These are phyloP conservation scores for Spergularia azorica DNA, from an alignment of 179 eudicot species.

Conservation along the genomic window DNA sequence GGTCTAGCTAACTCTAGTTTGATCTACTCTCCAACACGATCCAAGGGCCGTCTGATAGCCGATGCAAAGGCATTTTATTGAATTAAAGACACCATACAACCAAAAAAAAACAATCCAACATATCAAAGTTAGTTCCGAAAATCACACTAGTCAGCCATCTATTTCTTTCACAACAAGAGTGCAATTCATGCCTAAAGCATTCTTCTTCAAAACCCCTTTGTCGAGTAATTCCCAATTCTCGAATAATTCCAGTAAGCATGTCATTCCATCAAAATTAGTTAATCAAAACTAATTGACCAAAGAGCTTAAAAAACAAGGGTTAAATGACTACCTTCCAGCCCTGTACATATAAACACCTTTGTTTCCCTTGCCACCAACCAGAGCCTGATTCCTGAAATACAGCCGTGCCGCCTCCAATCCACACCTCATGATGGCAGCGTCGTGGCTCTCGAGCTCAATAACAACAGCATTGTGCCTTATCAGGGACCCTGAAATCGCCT, in stretches of 20 bases:
- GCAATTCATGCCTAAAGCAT: neutral
- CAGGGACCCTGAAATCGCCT: slow-evolving; percentile 62
- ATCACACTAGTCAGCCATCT: neutral
- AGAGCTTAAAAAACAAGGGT: neutral
- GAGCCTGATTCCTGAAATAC: slow-evolving; percentile 57
- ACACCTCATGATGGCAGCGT: slow-evolving; percentile 66
- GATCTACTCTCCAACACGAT: too few species aligned
- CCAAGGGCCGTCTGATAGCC: too few species aligned
- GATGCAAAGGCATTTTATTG: too few species aligned
- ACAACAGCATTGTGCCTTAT: slow-evolving; percentile 68
- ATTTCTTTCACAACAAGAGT: neutral
- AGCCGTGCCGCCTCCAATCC: slow-evolving; percentile 68
- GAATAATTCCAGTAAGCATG: neutral
- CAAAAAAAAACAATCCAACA: too few species aligned
- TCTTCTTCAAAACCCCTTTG: neutral
- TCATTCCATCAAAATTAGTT: neutral
- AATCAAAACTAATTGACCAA: neutral
- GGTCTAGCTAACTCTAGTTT: too few species aligned
- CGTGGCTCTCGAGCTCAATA: slow-evolving; percentile 62
- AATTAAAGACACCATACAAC: too few species aligned
- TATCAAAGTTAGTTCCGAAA: too few species aligned
- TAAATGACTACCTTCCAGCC: slow-evolving; percentile 67
- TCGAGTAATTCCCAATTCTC: neutral
- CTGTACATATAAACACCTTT: slow-evolving; percentile 66
- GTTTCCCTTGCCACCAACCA: slow-evolving; percentile 36